Conservation (phyloP, 2,329 filamentous ascomycete genomes). For the Aspergillus puulaauensis region DNA sequence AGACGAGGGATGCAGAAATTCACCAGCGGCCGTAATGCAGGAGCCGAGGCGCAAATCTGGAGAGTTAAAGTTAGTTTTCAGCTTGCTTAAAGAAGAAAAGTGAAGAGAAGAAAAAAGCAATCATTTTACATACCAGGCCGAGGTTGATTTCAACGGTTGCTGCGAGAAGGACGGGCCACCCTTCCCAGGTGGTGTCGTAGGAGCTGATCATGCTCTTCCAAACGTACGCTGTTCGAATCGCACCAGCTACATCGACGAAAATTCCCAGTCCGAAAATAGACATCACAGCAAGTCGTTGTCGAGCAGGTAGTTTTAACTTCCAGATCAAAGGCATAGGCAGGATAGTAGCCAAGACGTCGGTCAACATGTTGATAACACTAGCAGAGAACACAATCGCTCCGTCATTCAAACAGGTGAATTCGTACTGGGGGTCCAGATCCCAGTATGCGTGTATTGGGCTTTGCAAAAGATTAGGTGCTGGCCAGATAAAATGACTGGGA, state of each 20-base stretch:
- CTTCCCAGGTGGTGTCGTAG: slow-evolving; percentile 36
- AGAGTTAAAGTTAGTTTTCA: not conserved
- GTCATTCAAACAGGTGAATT: slow-evolving; percentile 30
- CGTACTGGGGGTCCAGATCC: slow-evolving; percentile 27
- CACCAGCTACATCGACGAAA: slow-evolving; percentile 36
- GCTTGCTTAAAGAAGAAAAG: not conserved
- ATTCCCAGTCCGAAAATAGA: slow-evolving; percentile 40
- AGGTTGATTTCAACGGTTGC: slow-evolving; percentile 35
- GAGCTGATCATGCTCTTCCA: slow-evolving; percentile 32
- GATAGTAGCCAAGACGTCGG: slow-evolving; percentile 35
- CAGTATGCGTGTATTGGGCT: slow-evolving; percentile 37
- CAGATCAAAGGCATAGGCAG: slow-evolving; percentile 43
- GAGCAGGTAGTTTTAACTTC: slow-evolving; percentile 36
- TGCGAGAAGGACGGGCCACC: slow-evolving; percentile 33
- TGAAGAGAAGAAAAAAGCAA: not conserved
- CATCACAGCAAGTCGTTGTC: slow-evolving; percentile 38
- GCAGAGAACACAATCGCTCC: slow-evolving; percentile 32
- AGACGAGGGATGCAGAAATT: slow-evolving; percentile 33
- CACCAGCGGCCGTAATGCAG: slow-evolving; percentile 36
- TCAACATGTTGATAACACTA: slow-evolving; percentile 39
- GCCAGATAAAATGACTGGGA: not conserved
- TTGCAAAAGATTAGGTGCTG: slow-evolving; percentile 7
- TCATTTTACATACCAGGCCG: slow-evolving; percentile 30
- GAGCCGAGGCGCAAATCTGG: slow-evolving; percentile 39
- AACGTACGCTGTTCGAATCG: slow-evolving; percentile 35